Percentiles rank a stretch among this genome's conserved stretches.
Conservation (phyloP, 2,329 filamentous ascomycete genomes). For the Trichoderma aggressivum region DNA sequence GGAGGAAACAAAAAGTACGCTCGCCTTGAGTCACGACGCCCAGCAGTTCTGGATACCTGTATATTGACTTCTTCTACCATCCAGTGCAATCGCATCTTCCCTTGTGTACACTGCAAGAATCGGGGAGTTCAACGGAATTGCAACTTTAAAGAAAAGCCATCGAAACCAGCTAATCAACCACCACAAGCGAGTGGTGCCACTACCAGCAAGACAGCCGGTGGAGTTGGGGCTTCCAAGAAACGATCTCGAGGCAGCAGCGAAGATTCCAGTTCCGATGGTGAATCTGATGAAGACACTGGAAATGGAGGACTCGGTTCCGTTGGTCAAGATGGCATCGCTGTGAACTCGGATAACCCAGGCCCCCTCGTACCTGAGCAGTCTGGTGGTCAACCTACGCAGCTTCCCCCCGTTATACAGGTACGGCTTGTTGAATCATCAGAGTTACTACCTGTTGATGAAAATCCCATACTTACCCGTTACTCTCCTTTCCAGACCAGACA, state of each 20-base stretch:
- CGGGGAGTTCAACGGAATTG: conserved; percentile 32
- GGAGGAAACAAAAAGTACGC: conserved; percentile 39
- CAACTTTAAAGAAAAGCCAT: conserved; percentile 23
- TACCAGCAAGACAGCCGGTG: neutral
- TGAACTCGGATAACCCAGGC: neutral
- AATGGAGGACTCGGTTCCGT: neutral
- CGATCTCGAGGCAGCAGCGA: neutral
- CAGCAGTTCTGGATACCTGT: neutral
- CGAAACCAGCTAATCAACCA: neutral
- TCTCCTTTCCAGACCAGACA: neutral
- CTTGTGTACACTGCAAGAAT: conserved; percentile 32
- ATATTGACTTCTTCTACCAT: neutral
- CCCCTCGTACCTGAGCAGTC: neutral
- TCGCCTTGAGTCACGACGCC: neutral
- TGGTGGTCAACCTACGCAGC: neutral
- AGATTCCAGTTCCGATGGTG: neutral
- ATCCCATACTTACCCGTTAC: neutral
- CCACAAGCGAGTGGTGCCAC: neutral
- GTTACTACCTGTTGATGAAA: neutral
- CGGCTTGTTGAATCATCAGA: neutral
- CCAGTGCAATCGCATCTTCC: conserved; percentile 34
- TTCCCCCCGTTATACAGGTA: neutral
- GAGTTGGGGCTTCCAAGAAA: neutral
- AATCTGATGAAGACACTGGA: neutral
- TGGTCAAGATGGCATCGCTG: neutral